Evolutionary conservation across 2,329 filamentous ascomycete species (phyloP).

Genomic region (Cadophora gregata): DNA sequence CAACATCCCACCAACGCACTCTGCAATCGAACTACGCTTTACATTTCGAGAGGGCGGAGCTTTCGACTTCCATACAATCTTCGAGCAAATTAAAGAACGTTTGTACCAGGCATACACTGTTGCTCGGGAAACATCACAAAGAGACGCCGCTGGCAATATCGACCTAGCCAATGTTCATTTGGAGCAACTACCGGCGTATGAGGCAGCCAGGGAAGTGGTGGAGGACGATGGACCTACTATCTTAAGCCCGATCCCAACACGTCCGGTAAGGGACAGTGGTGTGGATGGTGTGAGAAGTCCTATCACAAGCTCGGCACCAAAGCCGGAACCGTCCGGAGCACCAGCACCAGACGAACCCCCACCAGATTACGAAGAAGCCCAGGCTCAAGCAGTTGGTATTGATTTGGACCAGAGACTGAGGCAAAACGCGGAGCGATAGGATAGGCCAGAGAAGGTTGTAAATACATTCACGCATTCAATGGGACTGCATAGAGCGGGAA

Average conservation of each 20-base stretch:
- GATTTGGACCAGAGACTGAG: constrained; percentile 72
- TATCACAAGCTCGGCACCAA: constrained; percentile 21
- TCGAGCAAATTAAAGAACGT: constrained; percentile 84
- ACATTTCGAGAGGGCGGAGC: constrained; percentile 96
- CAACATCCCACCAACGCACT: constrained; percentile 76
- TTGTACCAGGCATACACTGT: constrained; percentile 81
- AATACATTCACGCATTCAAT: neutral
- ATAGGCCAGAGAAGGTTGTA: constrained; percentile 11
- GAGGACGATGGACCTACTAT: constrained; percentile 34
- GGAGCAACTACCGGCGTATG: constrained; percentile 89
- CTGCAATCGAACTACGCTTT: constrained; percentile 79
- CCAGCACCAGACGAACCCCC: constrained; percentile 77
- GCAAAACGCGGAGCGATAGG: constrained; percentile 67
- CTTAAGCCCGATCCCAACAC: constrained; percentile 33
- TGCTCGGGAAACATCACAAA: constrained; percentile 69
- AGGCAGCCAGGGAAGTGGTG: constrained; percentile 54
- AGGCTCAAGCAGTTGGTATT: constrained; percentile 69
- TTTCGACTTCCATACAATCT: constrained; percentile 84
- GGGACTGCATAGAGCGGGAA: neutral
- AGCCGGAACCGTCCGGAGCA: constrained; percentile 40
- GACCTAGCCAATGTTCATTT: constrained; percentile 72
- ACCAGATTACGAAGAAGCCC: constrained; percentile 90
- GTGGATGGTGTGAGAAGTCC: constrained; percentile 27
- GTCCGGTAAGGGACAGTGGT: constrained; percentile 37
- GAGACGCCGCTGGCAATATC: constrained; percentile 51